Evolutionary conservation across 2,329 filamentous ascomycete genomes (phyloP).

Genomic region (Biscogniauxia sp.): DNA sequence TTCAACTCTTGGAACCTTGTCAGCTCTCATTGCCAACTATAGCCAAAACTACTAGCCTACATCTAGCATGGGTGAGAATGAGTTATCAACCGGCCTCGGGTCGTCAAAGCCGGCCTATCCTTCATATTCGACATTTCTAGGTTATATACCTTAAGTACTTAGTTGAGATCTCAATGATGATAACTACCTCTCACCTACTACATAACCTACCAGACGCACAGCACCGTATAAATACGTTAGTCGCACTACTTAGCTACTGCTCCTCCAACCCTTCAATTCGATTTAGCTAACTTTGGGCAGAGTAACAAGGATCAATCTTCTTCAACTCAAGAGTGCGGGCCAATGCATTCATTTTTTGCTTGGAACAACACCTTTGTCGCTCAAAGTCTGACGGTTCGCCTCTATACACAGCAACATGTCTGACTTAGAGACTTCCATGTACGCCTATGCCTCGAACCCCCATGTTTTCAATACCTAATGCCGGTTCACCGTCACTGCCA

Average conservation of each 20-base stretch:
- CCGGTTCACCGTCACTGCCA: background rate
- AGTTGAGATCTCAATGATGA: background rate
- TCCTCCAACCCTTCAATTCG: background rate
- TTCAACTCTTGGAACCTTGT: background rate
- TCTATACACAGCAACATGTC: background rate
- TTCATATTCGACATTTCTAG: background rate
- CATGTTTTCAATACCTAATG: background rate
- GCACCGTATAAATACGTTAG: constrained; percentile 9
- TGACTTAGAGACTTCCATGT: background rate
- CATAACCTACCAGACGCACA: too few species aligned
- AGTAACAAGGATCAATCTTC: background rate
- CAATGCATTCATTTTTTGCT: background rate
- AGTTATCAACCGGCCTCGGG: background rate
- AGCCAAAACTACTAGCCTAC: background rate
- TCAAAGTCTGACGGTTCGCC: background rate
- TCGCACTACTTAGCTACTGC: constrained; percentile 5
- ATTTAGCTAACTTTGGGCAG: background rate
- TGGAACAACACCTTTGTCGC: background rate
- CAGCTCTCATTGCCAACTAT: background rate
- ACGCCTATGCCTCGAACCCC: background rate
- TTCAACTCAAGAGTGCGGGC: background rate
- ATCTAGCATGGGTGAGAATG: background rate
- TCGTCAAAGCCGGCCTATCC: background rate
- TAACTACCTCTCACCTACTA: background rate
- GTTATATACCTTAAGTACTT: background rate